These are phyloP conservation scores for Paramecium primaurelia DNA, from an alignment of 73 alveolate species.

Conservation along the genomic window DNA sequence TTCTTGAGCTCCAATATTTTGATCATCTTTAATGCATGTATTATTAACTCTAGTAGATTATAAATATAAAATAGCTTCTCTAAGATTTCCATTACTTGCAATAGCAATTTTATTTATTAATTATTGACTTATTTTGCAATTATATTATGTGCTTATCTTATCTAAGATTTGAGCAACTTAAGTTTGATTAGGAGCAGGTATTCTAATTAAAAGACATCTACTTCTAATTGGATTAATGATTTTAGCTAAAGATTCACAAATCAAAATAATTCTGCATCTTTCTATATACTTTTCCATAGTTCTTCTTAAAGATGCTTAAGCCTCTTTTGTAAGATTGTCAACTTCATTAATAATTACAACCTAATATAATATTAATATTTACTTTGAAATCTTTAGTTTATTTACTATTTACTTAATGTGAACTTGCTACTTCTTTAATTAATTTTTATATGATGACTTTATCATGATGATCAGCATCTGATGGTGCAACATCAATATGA, in stretches of 20 bases:
- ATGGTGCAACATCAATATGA: slow-evolving; percentile 95
- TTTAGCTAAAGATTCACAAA: slow-evolving; percentile 83
- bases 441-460: slow-evolving; percentile 87
- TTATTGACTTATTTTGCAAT: slow-evolving; percentile 65
- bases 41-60: neutral
- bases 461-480: slow-evolving; percentile 94
- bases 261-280: slow-evolving; percentile 88
- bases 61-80: slow-evolving; percentile 70
- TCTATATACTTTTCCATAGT: slow-evolving; percentile 98
- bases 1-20: neutral
- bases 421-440: slow-evolving; percentile 92
- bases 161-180: slow-evolving; percentile 73
- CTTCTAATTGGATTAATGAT: slow-evolving; percentile 93
- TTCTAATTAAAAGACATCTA: slow-evolving; percentile 93
- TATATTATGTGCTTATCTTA: slow-evolving; percentile 67
- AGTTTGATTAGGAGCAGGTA: slow-evolving; percentile 84
- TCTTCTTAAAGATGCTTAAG: slow-evolving; percentile 96
- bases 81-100: slow-evolving; percentile 74
- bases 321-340: slow-evolving; percentile 92
- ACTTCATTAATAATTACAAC: slow-evolving; percentile 93
- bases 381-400: slow-evolving; percentile 69
- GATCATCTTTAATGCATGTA: neutral
- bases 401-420: slow-evolving; percentile 74
- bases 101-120: slow-evolving; percentile 70
- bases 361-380: slow-evolving; percentile 48